Evolutionary conservation across 1,284 basidiomycete species (phyloP).

Genomic region (Wolfiporia cocos): DNA sequence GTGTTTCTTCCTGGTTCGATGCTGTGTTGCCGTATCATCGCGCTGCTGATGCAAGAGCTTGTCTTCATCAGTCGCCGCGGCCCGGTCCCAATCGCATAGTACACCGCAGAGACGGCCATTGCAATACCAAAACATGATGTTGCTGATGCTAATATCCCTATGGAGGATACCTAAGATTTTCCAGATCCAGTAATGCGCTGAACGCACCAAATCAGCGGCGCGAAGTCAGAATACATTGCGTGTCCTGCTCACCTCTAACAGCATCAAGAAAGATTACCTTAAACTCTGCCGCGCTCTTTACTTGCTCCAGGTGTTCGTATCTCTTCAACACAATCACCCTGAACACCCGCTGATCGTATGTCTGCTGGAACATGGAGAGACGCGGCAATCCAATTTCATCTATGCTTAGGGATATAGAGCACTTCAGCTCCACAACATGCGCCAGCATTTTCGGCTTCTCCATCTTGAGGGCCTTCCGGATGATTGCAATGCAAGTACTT

Average conservation of each 20-base stretch:
- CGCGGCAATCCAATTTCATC: slow-evolving; percentile 2
- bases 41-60: too few species aligned
- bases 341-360: background rate
- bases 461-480: background rate
- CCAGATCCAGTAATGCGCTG: slow-evolving; percentile 6
- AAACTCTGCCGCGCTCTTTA: slow-evolving; percentile 15
- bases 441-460: slow-evolving; percentile 4
- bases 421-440: slow-evolving; percentile 7
- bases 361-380: background rate
- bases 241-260: background rate
- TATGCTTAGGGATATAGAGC: slow-evolving; percentile 4
- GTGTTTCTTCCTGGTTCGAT: too few species aligned
- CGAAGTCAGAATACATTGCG: background rate
- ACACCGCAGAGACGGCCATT: slow-evolving; percentile 11
- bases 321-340: slow-evolving; percentile 8
- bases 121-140: slow-evolving; percentile 19
- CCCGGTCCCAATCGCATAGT: slow-evolving; percentile 21
- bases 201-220: background rate
- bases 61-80: slow-evolving; percentile 1
- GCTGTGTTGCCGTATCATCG: too few species aligned
- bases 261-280: slow-evolving; percentile 14
- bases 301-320: slow-evolving; percentile 15
- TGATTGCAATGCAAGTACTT: background rate
- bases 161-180: slow-evolving; percentile 10
- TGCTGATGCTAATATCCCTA: slow-evolving; percentile 21